These are phyloP conservation scores for Saccharum officinarum DNA, from an alignment of 176 grass and related monocot genomes.

Conservation along the genomic window DNA sequence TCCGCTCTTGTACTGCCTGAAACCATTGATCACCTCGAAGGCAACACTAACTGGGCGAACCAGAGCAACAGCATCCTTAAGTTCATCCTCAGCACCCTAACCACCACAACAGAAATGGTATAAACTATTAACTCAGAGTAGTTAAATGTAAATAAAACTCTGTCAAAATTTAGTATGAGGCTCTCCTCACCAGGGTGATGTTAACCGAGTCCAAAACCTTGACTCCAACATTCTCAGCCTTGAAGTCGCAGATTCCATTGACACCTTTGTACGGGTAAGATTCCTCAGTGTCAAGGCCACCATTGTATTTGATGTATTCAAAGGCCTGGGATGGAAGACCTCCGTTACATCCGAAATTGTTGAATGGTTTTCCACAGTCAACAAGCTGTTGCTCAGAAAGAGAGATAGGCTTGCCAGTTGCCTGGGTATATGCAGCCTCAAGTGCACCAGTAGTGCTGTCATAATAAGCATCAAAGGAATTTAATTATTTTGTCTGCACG, in stretches of 20 bases:
- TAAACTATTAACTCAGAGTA: constrained; percentile 9
- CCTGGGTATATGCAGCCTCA: constrained; percentile 93
- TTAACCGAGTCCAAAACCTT: constrained; percentile 77
- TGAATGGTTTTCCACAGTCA: constrained; percentile 70
- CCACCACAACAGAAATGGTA: constrained; percentile 26
- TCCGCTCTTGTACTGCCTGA: constrained; percentile 82
- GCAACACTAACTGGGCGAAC: constrained; percentile 99
- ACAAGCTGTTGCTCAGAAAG: constrained; percentile 99
- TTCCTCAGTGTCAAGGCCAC: constrained; percentile 89
- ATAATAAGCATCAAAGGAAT: constrained; percentile 30
- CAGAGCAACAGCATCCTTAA: constrained; percentile 86
- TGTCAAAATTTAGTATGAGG: not conserved
- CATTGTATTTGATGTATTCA: constrained; percentile 93
- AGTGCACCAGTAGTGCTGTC: constrained; percentile 94
- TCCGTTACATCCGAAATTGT: constrained; percentile 92
- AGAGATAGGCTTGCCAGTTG: constrained; percentile 70
- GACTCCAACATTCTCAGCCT: constrained; percentile 58
- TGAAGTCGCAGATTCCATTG: constrained; percentile 71
- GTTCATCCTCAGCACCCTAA: constrained; percentile 85
- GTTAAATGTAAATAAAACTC: not conserved
- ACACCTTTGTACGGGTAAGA: constrained; percentile 93
- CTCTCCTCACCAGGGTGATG: constrained; percentile 77
- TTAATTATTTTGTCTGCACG: not conserved
- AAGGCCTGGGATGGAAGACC: constrained; percentile 96
- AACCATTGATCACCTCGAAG: constrained; percentile 64